Conservation (phyloP, 768 basidiomycete genomes). For the Cubamyces lactineus region DNA sequence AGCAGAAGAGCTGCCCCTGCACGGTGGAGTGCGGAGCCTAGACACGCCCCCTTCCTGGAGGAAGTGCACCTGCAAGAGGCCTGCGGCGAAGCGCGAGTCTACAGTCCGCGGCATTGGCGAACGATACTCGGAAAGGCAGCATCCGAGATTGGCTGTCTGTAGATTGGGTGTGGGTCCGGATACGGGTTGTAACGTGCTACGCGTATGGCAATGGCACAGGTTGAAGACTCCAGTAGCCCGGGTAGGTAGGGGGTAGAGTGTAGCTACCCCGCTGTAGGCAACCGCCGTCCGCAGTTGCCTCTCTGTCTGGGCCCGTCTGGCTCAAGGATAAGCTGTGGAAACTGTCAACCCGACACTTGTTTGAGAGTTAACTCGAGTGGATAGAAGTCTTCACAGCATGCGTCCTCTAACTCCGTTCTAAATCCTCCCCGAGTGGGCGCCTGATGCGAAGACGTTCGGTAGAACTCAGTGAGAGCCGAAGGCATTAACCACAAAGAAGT, state of each 20-base stretch:
- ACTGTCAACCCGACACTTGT: too few species aligned
- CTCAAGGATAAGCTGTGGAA: too few species aligned
- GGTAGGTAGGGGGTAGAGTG: background rate
- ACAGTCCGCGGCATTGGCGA: slow-evolving; percentile 13
- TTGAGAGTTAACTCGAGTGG: too few species aligned
- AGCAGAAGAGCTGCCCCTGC: background rate
- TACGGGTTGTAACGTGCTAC: too few species aligned
- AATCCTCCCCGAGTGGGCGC: background rate
- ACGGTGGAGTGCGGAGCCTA: background rate
- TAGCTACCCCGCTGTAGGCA: background rate
- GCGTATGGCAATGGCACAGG: background rate
- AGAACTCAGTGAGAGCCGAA: slow-evolving; percentile 3
- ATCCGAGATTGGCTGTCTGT: slow-evolving; percentile 6
- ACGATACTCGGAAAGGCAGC: background rate
- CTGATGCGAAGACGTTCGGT: background rate
- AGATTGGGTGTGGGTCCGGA: slow-evolving; percentile 1
- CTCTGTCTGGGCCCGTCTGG: background rate
- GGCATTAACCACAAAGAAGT: background rate
- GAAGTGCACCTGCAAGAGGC: background rate
- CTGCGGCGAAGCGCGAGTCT: slow-evolving; percentile 1
- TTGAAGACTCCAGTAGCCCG: slow-evolving; percentile 6
- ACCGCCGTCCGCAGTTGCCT: background rate
- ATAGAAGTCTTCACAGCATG: background rate
- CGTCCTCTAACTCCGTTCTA: slow-evolving; percentile 11
- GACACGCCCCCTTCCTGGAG: background rate